Evolutionary conservation across 1,139 yeast genomes (phyloP).

Genomic region (Suhomyces ambrosiae): DNA sequence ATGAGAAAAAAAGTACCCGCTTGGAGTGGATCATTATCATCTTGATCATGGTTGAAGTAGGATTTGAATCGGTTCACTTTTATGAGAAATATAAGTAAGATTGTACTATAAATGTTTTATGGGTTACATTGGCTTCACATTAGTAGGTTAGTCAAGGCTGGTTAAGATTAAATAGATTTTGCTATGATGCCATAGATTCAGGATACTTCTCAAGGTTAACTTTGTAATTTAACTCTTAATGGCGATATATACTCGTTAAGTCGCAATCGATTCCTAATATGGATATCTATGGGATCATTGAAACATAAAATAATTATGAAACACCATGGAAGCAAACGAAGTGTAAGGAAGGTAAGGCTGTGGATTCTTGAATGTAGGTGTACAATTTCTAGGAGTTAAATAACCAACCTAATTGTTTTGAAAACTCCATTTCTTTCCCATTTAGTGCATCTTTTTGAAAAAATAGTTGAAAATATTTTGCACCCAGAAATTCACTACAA

Average conservation of each 20-base stretch:
- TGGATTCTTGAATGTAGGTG: too few relatives aligned
- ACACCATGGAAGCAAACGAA: too few relatives aligned
- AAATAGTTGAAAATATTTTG: slow-evolving; percentile 1
- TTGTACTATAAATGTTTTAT: neutral
- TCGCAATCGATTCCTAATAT: neutral
- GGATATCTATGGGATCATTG: neutral
- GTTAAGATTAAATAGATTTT: too few relatives aligned
- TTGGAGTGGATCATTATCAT: slow-evolving; percentile 87
- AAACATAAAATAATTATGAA: neutral
- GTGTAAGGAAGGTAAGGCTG: too few relatives aligned
- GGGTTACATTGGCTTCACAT: neutral
- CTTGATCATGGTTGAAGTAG: slow-evolving; percentile 80
- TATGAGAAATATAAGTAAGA: slow-evolving; percentile 26
- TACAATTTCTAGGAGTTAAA: too few relatives aligned
- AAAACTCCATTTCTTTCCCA: slow-evolving; percentile 4
- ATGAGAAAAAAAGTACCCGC: slow-evolving; percentile 73
- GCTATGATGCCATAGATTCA: too few relatives aligned
- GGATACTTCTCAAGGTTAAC: too few relatives aligned
- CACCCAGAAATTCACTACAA: slow-evolving; percentile 4
- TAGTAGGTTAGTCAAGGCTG: neutral
- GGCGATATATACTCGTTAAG: too few relatives aligned
- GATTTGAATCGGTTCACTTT: slow-evolving; percentile 68
- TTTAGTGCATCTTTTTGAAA: slow-evolving; percentile 2
- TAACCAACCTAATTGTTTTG: neutral
- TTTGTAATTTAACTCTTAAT: too few relatives aligned